These are phyloP conservation scores for Backusella liffmaniae DNA, from an alignment of 192 early-diverging fungal genomes.

Conservation along the genomic window DNA sequence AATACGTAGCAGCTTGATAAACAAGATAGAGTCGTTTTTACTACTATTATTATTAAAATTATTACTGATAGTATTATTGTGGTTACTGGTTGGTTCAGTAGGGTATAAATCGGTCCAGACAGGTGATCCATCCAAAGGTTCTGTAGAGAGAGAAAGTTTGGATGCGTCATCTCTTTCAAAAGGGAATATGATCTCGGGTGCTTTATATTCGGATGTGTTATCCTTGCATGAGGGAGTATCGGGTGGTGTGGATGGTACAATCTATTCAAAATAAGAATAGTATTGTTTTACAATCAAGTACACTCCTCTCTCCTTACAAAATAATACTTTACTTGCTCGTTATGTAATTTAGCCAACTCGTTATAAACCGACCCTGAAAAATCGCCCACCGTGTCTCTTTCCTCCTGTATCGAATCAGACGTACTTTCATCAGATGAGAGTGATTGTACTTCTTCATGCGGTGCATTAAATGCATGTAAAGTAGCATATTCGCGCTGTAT, in stretches of 20 bases:
- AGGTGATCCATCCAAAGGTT: background rate
- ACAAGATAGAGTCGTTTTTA: background rate
- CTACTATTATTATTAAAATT: background rate
- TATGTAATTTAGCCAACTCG: background rate
- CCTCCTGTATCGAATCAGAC: conserved; percentile 1
- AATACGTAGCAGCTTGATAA: background rate
- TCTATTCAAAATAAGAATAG: background rate
- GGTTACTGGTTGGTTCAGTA: background rate
- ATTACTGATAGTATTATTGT: background rate
- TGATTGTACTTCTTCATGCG: conserved; percentile 7
- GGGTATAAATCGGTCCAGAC: background rate
- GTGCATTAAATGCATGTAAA: background rate
- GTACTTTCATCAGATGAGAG: background rate
- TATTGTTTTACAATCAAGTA: background rate
- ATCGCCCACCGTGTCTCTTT: background rate
- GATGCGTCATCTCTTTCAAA: background rate
- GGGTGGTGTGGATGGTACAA: background rate
- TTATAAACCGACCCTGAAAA: background rate
- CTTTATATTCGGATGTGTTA: background rate
- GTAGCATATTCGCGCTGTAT: conserved; percentile 4
- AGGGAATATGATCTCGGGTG: background rate
- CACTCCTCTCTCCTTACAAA: background rate
- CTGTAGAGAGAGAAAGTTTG: background rate
- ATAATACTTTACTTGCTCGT: background rate
- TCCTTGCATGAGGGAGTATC: background rate